phyloP scores from a whole-genome alignment of 768 basidiomycete genomes.

The Mycena pura region DNA sequence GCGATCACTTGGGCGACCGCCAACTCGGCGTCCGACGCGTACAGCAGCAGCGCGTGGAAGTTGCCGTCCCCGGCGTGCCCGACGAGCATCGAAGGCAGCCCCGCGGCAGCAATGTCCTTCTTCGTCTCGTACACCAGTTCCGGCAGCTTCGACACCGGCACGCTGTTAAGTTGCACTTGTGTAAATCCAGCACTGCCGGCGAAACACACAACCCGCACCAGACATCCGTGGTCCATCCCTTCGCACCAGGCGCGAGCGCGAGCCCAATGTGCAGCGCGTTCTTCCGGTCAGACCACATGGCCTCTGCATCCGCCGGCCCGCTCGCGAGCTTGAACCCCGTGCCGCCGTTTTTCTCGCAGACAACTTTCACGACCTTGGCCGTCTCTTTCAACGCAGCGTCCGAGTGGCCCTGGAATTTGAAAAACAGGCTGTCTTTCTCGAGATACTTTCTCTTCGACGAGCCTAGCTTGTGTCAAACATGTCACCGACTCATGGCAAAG shows the following conservation, averaged over 20 bases:
- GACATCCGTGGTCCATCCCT: constrained; percentile 78
- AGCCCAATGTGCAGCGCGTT: constrained; percentile 65
- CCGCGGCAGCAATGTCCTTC: constrained; percentile 63
- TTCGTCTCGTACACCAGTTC: constrained; percentile 73
- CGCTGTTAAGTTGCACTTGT: constrained; percentile 41
- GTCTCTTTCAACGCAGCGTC: constrained; percentile 65
- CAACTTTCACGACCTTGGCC: constrained; percentile 59
- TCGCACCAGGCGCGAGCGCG: constrained; percentile 61
- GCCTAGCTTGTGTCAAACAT: neutral
- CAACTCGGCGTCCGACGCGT: constrained; percentile 63
- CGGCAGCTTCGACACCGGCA: constrained; percentile 70
- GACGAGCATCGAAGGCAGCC: constrained; percentile 68
- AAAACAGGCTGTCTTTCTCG: constrained; percentile 76
- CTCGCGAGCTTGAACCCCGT: constrained; percentile 71
- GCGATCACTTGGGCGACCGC: constrained; percentile 52
- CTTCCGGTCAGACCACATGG: constrained; percentile 79
- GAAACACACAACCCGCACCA: no score
- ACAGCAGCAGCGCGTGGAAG: constrained; percentile 59
- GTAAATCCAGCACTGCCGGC: no score
- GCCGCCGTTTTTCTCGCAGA: constrained; percentile 71
- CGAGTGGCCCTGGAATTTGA: constrained; percentile 85
- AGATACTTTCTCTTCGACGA: constrained; percentile 60
- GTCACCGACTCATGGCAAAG: no score
- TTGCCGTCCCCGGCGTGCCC: constrained; percentile 81
- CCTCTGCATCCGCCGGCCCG: constrained; percentile 66